A percentile compares a stretch with the other conserved stretches of the same genome.
Conservation (phyloP, 768 basidiomycete genomes). For the Panus rudis region DNA sequence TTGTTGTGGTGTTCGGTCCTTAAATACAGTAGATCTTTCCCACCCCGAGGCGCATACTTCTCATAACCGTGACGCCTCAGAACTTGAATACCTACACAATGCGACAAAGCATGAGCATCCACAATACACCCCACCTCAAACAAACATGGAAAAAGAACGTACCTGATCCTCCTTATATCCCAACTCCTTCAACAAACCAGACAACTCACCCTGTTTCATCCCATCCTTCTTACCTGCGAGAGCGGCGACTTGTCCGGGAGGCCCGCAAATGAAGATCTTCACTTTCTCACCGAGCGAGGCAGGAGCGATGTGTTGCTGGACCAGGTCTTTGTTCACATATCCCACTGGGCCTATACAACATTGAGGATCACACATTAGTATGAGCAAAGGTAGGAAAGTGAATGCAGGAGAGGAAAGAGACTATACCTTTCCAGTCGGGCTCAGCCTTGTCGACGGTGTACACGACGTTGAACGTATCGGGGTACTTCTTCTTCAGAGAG, state of each 20-base stretch:
- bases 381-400: neutral
- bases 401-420: neutral
- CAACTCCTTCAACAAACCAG: conserved; percentile 77
- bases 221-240: conserved; percentile 87
- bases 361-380: neutral
- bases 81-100: conserved; percentile 18
- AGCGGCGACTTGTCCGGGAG: conserved; percentile 84
- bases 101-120: too few species aligned
- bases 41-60: too few species aligned
- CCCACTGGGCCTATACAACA: conserved; percentile 51
- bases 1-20: too few species aligned
- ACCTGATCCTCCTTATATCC: conserved; percentile 88
- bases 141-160: conserved; percentile 4
- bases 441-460: conserved; percentile 81
- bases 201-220: conserved; percentile 76
- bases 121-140: neutral
- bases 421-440: conserved; percentile 50
- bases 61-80: too few species aligned
- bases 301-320: conserved; percentile 67
- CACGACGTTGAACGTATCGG: conserved; percentile 69
- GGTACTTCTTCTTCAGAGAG: conserved; percentile 56
- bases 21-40: too few species aligned
- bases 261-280: conserved; percentile 88
- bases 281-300: conserved; percentile 65
- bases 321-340: conserved; percentile 63